Base-by-base conservation (phyloP, 108 stramenopile species). In the Nitzschia sp. region DNA sequence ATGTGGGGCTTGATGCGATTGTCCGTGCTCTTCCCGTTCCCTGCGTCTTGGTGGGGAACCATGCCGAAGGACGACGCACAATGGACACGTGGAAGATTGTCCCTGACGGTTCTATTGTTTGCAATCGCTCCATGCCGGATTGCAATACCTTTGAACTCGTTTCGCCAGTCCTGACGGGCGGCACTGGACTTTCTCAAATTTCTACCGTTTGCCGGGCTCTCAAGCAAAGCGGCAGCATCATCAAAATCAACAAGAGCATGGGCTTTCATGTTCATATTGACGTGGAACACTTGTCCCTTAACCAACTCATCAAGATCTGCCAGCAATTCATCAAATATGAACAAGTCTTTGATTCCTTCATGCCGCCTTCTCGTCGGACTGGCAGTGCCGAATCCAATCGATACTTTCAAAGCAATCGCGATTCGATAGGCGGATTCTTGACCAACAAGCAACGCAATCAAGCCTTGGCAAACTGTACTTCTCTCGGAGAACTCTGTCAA, bases 301-400 rank as follows among this genome's bases (percentile, higher is more conserved):
- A 56, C 24, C 71, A 85, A 59, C 61, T 87, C 2, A 64, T 82
- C 66, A 85, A 87, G 46, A 47, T 90, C 11, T 87, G 85, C 61
- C 82, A 83, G 45, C 84, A 87, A 38, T 86, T 76, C 58, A 59
- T 90, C 65, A 85, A 85, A 56, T 87, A 83, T 46, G 89, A 90
- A 71, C 81, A 75, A 19, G 81, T 69, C 17, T 78, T 90, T 18
- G 85, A 89, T 67, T 57, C 79, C 2, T 73, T 89, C 61, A 74
- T 89, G 80, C 79, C 85, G 0, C 63, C 71, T 2, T 86, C 85
- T 28, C 72, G 85, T 36, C 76, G 81, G 24, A 58, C 64, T 28
- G 70, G 78, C 33, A 76, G 75, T 57, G 18, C 3, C 1, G 71
- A 75, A 48, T 59, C 35, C 51, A 58, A 81, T 42, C 25, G 57